Evolutionary conservation across 108 stramenopile species (phyloP).

Genomic region (Aureococcus anophagefferens): DNA sequence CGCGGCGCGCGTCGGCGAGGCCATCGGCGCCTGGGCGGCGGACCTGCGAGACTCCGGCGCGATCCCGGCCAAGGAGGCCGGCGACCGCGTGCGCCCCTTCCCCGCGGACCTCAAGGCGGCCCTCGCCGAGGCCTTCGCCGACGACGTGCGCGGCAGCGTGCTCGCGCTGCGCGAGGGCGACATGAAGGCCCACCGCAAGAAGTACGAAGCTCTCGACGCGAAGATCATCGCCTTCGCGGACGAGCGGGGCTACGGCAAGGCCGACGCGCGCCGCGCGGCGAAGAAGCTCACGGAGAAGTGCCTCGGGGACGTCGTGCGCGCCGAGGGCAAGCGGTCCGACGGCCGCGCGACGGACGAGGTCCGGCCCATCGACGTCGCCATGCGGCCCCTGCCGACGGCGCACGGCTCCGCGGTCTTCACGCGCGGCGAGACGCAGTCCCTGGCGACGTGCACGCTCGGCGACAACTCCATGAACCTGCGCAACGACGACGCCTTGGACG

Average conservation of each 20-base stretch:
- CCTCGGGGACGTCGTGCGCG: neutral
- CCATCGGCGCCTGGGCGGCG: neutral
- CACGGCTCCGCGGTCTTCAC: slow-evolving; percentile 88
- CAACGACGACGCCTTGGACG: neutral
- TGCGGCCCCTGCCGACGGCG: slow-evolving; percentile 44
- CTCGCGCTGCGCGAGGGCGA: neutral
- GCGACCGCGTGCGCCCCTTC: neutral
- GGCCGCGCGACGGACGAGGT: neutral
- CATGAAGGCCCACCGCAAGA: neutral
- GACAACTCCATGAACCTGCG: neutral
- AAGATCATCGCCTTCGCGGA: neutral
- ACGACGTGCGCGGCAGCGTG: neutral
- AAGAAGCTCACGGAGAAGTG: neutral
- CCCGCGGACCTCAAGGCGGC: neutral
- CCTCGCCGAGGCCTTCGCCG: neutral
- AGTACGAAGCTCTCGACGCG: neutral
- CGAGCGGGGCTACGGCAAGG: neutral
- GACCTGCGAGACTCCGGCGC: too few species aligned
- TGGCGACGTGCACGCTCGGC: slow-evolving; percentile 80
- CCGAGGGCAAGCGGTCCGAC: neutral
- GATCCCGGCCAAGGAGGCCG: neutral
- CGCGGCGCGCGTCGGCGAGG: neutral
- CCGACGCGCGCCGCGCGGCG: neutral
- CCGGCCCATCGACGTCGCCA: slow-evolving; percentile 31
- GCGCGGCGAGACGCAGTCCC: slow-evolving; percentile 80